Base-by-base conservation (phyloP, 2,329 filamentous ascomycete genomes). In the Lachnellula willkommii region DNA sequence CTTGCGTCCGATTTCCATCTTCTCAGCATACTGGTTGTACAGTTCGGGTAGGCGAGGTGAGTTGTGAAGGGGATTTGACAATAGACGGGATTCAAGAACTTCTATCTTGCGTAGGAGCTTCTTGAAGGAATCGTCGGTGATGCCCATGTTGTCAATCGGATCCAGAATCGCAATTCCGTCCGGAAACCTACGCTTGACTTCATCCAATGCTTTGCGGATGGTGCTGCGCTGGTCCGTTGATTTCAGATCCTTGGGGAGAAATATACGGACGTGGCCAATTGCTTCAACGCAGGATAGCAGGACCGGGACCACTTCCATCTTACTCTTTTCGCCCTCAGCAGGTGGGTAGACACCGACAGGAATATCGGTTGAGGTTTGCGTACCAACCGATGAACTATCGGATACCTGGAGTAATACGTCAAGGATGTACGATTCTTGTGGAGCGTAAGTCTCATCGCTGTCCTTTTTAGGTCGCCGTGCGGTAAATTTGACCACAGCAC, bases 101-200 rank as follows among this genome's bases (percentile, higher is more conserved):
- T 99, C 94, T 59, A 99, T 96, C 82, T 97, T 97, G 73, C 91
- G 77, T 55, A 97, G 81, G 4, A 96, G 82, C 70, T 91, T 90
- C 78, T 95, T 96, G 77, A 99, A 97, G 0, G 84, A 85, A 1
- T 96, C 91, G 66, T 97, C 94, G 4, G 80, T 87, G 66, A 99
- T 97, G 28, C 84, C 82, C 94, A 99, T 97, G 68, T 96, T 92
- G 71, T 97, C 92, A 40, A 99, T 87, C 0, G 94, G 94, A 67
- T 99, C 94, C 17, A 99, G 75, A 6, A 92, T 79, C 3, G 94
- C 88, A 55, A 99, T 77, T 3, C 94, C 94, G 68, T 99, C 94
- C 0, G 92, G 91, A 75, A 99, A 97, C 26, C 94, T 86, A 63
- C 84, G 84, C 72, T 89, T 82, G 15, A 95, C 86, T 71, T 97